Conservation (phyloP, 1,284 basidiomycete genomes). For the Boletus mariae region DNA sequence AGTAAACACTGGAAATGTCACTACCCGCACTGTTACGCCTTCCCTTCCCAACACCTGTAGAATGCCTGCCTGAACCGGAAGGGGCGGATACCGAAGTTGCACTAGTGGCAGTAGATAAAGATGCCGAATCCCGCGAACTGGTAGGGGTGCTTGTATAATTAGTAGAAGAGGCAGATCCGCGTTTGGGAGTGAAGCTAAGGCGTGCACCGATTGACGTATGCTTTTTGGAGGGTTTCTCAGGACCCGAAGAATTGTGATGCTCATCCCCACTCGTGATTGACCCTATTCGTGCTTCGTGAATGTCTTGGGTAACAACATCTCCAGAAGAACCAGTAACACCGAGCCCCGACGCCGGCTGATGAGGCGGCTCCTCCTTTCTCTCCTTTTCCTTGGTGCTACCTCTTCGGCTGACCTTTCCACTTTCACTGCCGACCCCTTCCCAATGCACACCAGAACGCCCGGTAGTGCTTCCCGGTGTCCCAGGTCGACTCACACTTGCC, state of each 20-base stretch:
- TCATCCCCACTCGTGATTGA: slow-evolving; percentile 50
- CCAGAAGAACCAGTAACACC: slow-evolving; percentile 28
- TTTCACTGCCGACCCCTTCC: slow-evolving; percentile 54
- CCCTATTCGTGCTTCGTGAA: slow-evolving; percentile 37
- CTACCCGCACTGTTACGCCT: slow-evolving; percentile 83
- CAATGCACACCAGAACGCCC: slow-evolving; percentile 56
- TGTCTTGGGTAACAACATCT: slow-evolving; percentile 36
- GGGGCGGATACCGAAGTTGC: slow-evolving; percentile 68
- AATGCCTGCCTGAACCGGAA: slow-evolving; percentile 66
- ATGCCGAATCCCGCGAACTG: slow-evolving; percentile 80
- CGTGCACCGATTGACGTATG: slow-evolving; percentile 49
- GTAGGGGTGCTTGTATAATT: slow-evolving; percentile 75
- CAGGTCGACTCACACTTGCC: slow-evolving; percentile 67
- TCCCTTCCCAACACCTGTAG: slow-evolving; percentile 46
- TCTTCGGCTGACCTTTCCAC: slow-evolving; percentile 50
- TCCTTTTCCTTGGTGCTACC: slow-evolving; percentile 49
- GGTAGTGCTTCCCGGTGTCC: slow-evolving; percentile 56
- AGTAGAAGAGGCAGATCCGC: slow-evolving; percentile 85
- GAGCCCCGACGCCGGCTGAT: slow-evolving; percentile 35
- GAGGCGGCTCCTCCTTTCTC: slow-evolving; percentile 36
- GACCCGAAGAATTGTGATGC: slow-evolving; percentile 39
- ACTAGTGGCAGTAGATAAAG: slow-evolving; percentile 71
- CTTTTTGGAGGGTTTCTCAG: slow-evolving; percentile 68
- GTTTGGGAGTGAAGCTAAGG: slow-evolving; percentile 75
- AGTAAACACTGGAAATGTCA: slow-evolving; percentile 74